Base-by-base conservation (phyloP, 371 early-diverging fungal species). In the Nematocida sp. region DNA sequence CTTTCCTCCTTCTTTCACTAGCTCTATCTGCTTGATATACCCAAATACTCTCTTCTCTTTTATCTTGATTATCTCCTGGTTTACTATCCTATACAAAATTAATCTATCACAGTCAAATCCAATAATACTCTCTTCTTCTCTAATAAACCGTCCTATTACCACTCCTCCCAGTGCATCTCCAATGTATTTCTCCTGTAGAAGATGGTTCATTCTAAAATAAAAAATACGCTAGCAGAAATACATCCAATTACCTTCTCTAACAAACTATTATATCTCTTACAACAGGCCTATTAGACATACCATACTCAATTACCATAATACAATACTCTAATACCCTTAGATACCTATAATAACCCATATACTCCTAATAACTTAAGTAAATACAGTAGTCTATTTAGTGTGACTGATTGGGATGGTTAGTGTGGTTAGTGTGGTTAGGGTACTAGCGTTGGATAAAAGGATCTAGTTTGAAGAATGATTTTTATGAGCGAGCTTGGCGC, bases 401-500 rank as follows among this genome's bases (percentile, higher is more conserved):
- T n/a, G n/a, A n/a, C n/a, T n/a, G n/a, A n/a, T n/a, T n/a, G n/a
- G n/a, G n/a, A n/a, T n/a, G n/a, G n/a, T n/a, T n/a, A n/a, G n/a
- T n/a, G n/a, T n/a, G n/a, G n/a, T n/a, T n/a, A n/a, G n/a, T n/a
- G n/a, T n/a, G n/a, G n/a, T n/a, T n/a, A n/a, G n/a, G n/a, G n/a
- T n/a, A n/a, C n/a, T n/a, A n/a, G 45, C 15, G 15, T 15, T 43
- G 45, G 45, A n/a, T 21, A 13, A 17, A 7, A 9, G 57, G 11
- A 17, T 57, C 34, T 34, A 9, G 9, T 41, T 29, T 23, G 46
- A 19, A 19, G n/a, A 0, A 11, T 65, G 11, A 2, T 45, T 19
- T 2, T 60, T 21, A 27, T 29, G 55, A 53, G 75, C 75, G 78
- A 65, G 63, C 76, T 75, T 82, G 70, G 82, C 82, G 66, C 81